Evolutionary conservation across 805 yeast species (phyloP).

Genomic region (Candida boidinii): DNA sequence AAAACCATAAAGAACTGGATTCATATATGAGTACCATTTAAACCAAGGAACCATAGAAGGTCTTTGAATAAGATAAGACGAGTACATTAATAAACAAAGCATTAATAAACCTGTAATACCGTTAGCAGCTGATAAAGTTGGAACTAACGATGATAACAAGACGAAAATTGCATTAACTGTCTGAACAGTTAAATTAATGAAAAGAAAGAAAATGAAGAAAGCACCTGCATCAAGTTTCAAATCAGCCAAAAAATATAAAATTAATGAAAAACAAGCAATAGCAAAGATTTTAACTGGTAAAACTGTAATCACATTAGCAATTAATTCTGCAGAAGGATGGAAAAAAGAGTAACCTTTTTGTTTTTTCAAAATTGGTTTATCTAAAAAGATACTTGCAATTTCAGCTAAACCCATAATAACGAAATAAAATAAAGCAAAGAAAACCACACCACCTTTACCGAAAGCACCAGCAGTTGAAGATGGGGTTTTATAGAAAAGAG

Average conservation of each 20-base stretch:
- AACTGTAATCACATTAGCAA: constrained; percentile 48
- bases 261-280: constrained; percentile 35
- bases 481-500: constrained; percentile 46
- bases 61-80: constrained; percentile 59
- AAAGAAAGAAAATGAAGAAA: constrained; percentile 40
- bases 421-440: constrained; percentile 51
- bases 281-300: constrained; percentile 48
- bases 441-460: constrained; percentile 56
- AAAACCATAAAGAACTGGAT: constrained; percentile 39
- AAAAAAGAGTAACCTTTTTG: constrained; percentile 57
- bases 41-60: constrained; percentile 56
- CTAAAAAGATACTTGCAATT: constrained; percentile 48
- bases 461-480: constrained; percentile 46
- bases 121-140: constrained; percentile 48
- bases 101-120: constrained; percentile 48
- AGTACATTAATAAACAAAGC: constrained; percentile 43
- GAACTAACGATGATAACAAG: constrained; percentile 41
- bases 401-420: constrained; percentile 57
- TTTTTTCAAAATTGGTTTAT: constrained; percentile 55
- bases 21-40: constrained; percentile 43
- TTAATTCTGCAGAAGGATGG: constrained; percentile 56
- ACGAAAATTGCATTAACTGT: constrained; percentile 46
- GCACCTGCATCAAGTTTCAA: constrained; percentile 46
- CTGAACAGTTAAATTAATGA: constrained; percentile 29
- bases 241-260: constrained; percentile 44